Base-by-base conservation (phyloP, 2,329 filamentous ascomycete species). In the Cercospora sojina region DNA sequence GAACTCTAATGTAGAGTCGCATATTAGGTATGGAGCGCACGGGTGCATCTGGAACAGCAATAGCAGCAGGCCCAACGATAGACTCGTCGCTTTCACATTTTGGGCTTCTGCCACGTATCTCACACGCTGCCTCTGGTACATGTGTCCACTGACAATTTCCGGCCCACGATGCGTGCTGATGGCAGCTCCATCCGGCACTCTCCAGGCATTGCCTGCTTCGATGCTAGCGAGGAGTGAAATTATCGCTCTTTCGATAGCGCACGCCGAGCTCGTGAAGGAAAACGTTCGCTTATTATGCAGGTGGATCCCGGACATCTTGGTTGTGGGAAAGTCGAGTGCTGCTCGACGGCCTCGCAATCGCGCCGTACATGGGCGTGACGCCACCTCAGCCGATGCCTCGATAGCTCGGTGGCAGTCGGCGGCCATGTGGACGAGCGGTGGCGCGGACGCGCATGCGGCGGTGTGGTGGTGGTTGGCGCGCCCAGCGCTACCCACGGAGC, bases 191-290 rank as follows among this genome's bases (percentile, higher is more conserved):
- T n/a, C 13, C 20, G 29, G 25, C 32, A 13, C 12, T 59, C 57
- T 59, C 57, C 57, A 61, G 57, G 63, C 63, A 61, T 55, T 60
- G 63, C 63, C 63, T 61, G 63, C 57, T 65, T 47, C 63, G 38
- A 57, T 64, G 57, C 62, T 64, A 59, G 62, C 62, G 41, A 53
- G 32, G n/a, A 59, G 60, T 59, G 57, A 59, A 59, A 59, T 41
- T 41, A 43, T 59, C 38, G 55, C n/a, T 56, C 56, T 18, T 25
- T 38, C 57, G 62, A 64, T 64, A 64, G 63, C 43, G 63, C 57
- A 35, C 63, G 63, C 56, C 43, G 49, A 56, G 41, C 62, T 49
- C 38, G 56, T 64, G 57, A 47, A 56, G 6, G 38, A 58, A 64
- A 59, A 59, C 62, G 49, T 35, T 59, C 38, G 55, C 49, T 35